Percentiles rank a stretch among this genome's conserved stretches.
phyloP scores from a whole-genome alignment of 352 stramenopile genomes.

The Globisporangium mamillatum region DNA sequence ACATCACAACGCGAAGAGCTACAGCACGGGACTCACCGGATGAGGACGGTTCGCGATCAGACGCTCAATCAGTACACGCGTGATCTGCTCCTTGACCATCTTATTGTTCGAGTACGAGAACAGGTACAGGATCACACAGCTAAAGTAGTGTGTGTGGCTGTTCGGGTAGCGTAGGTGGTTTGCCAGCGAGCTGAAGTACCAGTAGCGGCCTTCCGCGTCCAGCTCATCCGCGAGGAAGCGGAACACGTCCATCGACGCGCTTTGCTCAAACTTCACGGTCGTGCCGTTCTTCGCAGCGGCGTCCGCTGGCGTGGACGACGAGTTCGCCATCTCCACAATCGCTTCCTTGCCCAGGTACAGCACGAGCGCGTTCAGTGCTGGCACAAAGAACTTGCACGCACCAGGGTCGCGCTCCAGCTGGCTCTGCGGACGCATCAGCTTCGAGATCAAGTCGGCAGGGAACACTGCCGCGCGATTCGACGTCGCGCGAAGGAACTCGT shows the following conservation, averaged over 20 bases:
- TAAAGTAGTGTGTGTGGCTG: slow-evolving; percentile 99
- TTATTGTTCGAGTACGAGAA: slow-evolving; percentile 97
- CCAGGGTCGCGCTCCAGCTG: slow-evolving; percentile 69
- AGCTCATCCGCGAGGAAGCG: slow-evolving; percentile 95
- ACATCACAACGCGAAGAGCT: slow-evolving; percentile 2
- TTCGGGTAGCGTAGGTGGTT: slow-evolving; percentile 99
- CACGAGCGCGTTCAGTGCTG: slow-evolving; percentile 91
- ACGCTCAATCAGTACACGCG: slow-evolving; percentile 97
- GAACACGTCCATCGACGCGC: slow-evolving; percentile 92
- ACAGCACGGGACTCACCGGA: slow-evolving; percentile 53
- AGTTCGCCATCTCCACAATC: slow-evolving; percentile 75
- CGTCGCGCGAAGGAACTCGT: slow-evolving; percentile 92
- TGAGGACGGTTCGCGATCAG: slow-evolving; percentile 98
- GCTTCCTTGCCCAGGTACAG: slow-evolving; percentile 85
- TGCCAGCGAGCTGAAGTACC: slow-evolving; percentile 97
- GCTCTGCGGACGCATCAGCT: slow-evolving; percentile 58
- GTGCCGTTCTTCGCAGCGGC: slow-evolving; percentile 21
- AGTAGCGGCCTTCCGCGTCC: slow-evolving; percentile 95
- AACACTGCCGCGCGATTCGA: slow-evolving; percentile 89
- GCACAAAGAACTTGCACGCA: slow-evolving; percentile 88
- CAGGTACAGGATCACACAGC: slow-evolving; percentile 97
- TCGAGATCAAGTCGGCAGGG: slow-evolving; percentile 70
- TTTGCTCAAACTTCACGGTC: slow-evolving; percentile 80
- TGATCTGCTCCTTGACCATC: slow-evolving; percentile 98
- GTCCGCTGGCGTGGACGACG: slow-evolving; percentile 16